A percentile compares a stretch with the other conserved stretches of the same genome.
Evolutionary conservation across 2,329 filamentous ascomycete species (phyloP).

Genomic region (Fusarium secorum): DNA sequence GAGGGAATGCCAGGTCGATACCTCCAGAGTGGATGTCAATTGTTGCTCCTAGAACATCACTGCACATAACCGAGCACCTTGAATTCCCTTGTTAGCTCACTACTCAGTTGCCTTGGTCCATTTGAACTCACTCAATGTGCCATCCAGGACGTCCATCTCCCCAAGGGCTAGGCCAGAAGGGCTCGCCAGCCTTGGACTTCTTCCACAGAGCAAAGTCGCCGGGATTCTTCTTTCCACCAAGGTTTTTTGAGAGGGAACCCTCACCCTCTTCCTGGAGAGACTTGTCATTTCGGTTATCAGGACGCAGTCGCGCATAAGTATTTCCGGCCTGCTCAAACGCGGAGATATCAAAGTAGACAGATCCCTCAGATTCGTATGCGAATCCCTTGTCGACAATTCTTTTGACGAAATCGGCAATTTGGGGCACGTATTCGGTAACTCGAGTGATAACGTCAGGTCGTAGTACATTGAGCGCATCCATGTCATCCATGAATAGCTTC

Average conservation of each 20-base stretch:
- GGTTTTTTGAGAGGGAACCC: constrained; percentile 73
- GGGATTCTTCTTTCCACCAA: constrained; percentile 73
- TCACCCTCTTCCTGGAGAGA: constrained; percentile 88
- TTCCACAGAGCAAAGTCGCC: constrained; percentile 97
- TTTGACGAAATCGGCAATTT: constrained; percentile 87
- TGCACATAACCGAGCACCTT: constrained; percentile 89
- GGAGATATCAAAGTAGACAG: constrained; percentile 91
- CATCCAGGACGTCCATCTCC: constrained; percentile 88
- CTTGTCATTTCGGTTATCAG: constrained; percentile 85
- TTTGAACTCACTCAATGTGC: constrained; percentile 77
- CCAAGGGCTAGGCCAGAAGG: constrained; percentile 89
- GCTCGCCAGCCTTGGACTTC: constrained; percentile 88
- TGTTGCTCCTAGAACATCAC: constrained; percentile 80
- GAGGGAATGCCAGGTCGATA: constrained; percentile 89
- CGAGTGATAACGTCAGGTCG: constrained; percentile 82
- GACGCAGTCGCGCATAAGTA: constrained; percentile 83
- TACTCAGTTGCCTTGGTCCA: not conserved
- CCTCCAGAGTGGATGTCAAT: constrained; percentile 96
- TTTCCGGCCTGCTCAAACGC: constrained; percentile 87
- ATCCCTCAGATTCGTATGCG: constrained; percentile 82
- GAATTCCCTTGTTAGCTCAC: not conserved
- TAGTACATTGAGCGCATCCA: constrained; percentile 85
- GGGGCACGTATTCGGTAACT: constrained; percentile 90
- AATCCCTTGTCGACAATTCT: constrained; percentile 85
- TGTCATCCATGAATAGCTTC: constrained; percentile 85